A percentile compares a stretch with the other conserved stretches of the same genome.
These are phyloP conservation scores for Melaleuca alternifolia DNA, from an alignment of 345 rosid genomes.

Conservation along the genomic window DNA sequence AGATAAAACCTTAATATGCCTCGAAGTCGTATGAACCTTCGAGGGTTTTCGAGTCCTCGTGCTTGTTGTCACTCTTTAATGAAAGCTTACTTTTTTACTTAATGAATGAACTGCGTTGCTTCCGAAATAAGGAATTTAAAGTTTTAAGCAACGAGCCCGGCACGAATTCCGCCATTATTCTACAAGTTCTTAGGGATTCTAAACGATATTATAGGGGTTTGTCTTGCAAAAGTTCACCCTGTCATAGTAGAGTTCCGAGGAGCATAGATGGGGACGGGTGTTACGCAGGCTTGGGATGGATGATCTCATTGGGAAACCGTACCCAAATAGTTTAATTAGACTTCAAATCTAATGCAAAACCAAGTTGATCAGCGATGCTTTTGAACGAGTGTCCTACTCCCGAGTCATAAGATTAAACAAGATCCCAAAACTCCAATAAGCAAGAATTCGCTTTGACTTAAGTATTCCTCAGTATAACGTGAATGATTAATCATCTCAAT, in stretches of 20 bases:
- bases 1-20: neutral
- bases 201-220: neutral
- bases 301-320: neutral
- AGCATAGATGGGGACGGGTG: neutral
- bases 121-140: neutral
- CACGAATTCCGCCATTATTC: neutral
- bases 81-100: neutral
- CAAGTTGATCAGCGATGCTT: neutral
- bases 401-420: neutral
- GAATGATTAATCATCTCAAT: neutral
- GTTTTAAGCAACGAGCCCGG: neutral
- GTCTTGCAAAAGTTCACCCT: neutral
- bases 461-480: neutral
- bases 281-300: neutral
- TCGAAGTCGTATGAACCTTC: neutral
- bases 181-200: neutral
- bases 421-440: accelerated
- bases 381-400: neutral
- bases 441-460: neutral
- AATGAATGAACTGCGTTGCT: neutral
- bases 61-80: neutral
- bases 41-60: neutral
- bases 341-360: neutral
- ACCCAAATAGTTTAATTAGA: neutral
- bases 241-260: neutral